These are phyloP conservation scores for Agarophyton chilense DNA, from an alignment of 23 red algal species.

Conservation along the genomic window DNA sequence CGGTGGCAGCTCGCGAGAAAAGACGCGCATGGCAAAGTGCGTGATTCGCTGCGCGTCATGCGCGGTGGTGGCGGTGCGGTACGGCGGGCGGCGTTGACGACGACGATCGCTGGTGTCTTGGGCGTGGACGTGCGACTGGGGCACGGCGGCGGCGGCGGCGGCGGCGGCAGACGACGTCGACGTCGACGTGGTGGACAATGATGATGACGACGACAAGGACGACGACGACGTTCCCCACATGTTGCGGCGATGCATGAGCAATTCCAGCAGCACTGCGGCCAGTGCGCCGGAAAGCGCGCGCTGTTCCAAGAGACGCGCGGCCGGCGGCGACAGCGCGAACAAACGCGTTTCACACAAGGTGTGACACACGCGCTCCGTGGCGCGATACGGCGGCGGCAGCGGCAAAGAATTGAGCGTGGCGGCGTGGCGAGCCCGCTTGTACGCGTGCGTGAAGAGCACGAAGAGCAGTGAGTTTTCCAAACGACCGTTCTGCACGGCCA, in stretches of 20 bases:
- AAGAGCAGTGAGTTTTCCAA: constrained; percentile 38
- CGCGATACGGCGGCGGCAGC: no score
- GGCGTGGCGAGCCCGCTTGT: background rate
- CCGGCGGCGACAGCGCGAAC: background rate
- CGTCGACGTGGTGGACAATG: no score
- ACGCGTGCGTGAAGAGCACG: background rate
- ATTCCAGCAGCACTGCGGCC: constrained; percentile 38
- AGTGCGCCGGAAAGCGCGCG: constrained; percentile 33
- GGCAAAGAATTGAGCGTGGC: no score
- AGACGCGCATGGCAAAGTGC: background rate
- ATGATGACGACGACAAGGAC: no score
- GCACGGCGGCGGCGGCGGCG: no score
- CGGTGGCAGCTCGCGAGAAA: background rate
- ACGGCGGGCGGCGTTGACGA: constrained; percentile 18
- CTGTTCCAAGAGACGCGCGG: background rate
- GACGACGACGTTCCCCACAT: background rate
- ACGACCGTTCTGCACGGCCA: constrained; percentile 11
- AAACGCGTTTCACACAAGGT: no score
- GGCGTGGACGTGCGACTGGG: no score
- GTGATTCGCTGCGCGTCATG: background rate
- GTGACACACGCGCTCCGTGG: no score
- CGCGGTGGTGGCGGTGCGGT: constrained; percentile 32
- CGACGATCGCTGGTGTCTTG: background rate
- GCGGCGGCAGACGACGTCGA: no score
- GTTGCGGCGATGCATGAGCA: constrained; percentile 40